Evolutionary conservation across 2,329 filamentous ascomycete genomes (phyloP).

Genomic region (Capronia epimyces): DNA sequence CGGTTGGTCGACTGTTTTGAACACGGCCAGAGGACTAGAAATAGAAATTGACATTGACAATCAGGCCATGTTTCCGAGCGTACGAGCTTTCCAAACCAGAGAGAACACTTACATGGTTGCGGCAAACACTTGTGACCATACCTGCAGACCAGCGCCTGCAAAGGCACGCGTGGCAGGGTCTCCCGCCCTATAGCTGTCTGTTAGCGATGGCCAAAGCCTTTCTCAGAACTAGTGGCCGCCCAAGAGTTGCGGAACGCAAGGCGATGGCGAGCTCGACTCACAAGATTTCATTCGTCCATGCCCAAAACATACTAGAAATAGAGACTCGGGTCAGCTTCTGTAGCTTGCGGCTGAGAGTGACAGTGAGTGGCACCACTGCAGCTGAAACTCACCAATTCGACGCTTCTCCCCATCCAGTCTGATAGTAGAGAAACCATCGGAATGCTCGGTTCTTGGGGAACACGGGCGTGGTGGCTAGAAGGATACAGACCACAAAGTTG

Average conservation of each 20-base stretch:
- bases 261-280: background rate
- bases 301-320: constrained; percentile 4
- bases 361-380: too few species aligned
- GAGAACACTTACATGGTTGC: background rate
- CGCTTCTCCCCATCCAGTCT: background rate
- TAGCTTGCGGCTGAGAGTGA: background rate
- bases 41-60: background rate
- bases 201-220: too few species aligned
- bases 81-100: too few species aligned
- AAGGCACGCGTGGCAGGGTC: constrained; percentile 3
- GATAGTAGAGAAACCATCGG: background rate
- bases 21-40: background rate
- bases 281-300: constrained; percentile 2
- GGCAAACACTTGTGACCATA: background rate
- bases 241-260: background rate
- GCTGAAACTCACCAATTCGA: background rate
- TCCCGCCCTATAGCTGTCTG: background rate
- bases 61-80: too few species aligned
- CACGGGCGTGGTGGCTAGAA: background rate
- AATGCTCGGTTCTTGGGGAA: background rate
- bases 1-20: background rate
- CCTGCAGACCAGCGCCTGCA: background rate
- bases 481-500: background rate
- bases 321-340: background rate
- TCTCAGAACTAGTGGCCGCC: too few species aligned